These are phyloP conservation scores for Fusarium xyrophilum DNA, from an alignment of 2,329 filamentous ascomycete genomes.

Conservation along the genomic window DNA sequence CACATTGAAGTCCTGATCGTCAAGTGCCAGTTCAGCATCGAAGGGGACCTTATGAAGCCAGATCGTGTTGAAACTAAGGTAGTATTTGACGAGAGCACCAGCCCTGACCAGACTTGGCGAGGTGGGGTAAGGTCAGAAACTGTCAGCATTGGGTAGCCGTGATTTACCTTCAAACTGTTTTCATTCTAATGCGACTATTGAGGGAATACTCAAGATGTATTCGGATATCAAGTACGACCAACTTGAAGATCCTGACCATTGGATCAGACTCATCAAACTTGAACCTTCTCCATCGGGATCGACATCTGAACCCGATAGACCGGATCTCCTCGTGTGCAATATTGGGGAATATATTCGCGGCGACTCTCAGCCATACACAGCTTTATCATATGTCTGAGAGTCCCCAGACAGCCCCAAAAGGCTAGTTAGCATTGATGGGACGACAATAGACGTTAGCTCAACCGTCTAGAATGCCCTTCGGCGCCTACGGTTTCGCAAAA, in stretches of 20 bases:
- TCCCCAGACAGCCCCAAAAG: not conserved
- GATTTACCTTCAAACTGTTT: not conserved
- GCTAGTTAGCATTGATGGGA: not conserved
- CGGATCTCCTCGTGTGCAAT: not conserved
- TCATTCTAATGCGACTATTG: not conserved
- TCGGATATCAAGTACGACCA: not conserved
- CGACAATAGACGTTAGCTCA: not conserved
- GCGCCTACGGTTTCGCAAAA: not conserved
- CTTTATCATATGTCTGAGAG: not conserved
- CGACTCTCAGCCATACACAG: not conserved
- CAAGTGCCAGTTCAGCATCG: not conserved
- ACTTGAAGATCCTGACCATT: not conserved
- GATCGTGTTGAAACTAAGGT: not conserved
- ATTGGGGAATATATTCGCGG: not conserved
- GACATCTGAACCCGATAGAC: not conserved
- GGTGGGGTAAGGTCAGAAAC: not conserved
- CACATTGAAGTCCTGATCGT: not conserved
- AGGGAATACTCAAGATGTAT: not conserved
- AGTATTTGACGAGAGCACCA: not conserved
- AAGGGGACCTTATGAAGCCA: not conserved
- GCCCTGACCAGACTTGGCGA: not conserved
- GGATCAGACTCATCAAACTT: not conserved
- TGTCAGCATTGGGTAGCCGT: not conserved
- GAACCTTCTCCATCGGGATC: not conserved
- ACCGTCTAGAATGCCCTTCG: not conserved